phyloP scores from a whole-genome alignment of 352 stramenopile species.

The Phytophthora idaei region DNA sequence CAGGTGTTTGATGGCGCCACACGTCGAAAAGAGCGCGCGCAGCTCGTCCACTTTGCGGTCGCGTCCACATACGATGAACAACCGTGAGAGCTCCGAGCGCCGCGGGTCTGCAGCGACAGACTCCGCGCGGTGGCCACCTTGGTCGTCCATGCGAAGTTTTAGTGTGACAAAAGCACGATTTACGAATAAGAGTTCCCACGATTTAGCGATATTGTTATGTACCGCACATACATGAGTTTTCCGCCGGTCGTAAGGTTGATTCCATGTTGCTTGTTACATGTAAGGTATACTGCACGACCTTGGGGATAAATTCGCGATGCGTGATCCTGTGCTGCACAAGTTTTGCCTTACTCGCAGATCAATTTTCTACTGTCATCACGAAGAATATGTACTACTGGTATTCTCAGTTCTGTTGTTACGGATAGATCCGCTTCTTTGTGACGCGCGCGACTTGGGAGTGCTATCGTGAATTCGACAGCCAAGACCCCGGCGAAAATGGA shows the following conservation, averaged over 20 bases:
- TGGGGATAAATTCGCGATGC: too few species aligned
- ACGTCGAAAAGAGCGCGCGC: slow-evolving; percentile 59
- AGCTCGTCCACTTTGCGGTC: slow-evolving; percentile 70
- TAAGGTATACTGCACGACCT: too few species aligned
- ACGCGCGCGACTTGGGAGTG: too few species aligned
- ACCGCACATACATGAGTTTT: not conserved
- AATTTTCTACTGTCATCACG: too few species aligned
- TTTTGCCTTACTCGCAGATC: too few species aligned
- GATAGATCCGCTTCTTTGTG: too few species aligned
- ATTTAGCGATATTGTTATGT: slow-evolving; percentile 24
- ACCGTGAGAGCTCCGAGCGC: slow-evolving; percentile 34
- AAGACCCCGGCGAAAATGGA: too few species aligned
- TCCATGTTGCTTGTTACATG: slow-evolving; percentile 4
- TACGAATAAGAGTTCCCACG: slow-evolving; percentile 21
- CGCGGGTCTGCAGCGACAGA: slow-evolving; percentile 2
- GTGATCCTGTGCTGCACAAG: too few species aligned
- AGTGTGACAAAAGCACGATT: slow-evolving; percentile 23
- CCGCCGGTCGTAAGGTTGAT: slow-evolving; percentile 21
- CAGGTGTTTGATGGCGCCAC: slow-evolving; percentile 66
- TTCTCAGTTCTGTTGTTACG: too few species aligned
- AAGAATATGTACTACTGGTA: too few species aligned
- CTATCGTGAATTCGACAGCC: too few species aligned
- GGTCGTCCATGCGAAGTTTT: slow-evolving; percentile 29
- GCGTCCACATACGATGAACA: slow-evolving; percentile 81
- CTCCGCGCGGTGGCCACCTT: slow-evolving; percentile 8